Evolutionary conservation across 2,329 filamentous ascomycete genomes (phyloP).

Genomic region (Cordyceps javanica): DNA sequence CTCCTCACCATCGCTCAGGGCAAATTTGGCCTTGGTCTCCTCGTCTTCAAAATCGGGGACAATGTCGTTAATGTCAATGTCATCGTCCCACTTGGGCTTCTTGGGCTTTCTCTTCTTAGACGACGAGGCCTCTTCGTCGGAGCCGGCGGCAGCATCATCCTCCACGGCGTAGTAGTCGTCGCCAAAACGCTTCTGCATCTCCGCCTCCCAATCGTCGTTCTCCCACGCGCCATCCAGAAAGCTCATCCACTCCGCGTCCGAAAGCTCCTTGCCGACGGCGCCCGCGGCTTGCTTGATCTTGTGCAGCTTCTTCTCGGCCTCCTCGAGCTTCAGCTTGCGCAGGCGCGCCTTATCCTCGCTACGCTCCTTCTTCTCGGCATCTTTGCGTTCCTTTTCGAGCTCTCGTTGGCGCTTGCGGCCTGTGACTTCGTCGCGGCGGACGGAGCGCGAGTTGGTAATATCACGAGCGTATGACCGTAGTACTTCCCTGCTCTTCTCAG

Average conservation of each 20-base stretch:
- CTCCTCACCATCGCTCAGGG: slow-evolving; percentile 42
- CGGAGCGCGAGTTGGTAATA: slow-evolving; percentile 71
- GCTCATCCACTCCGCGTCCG: slow-evolving; percentile 75
- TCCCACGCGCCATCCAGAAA: slow-evolving; percentile 87
- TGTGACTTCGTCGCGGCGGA: slow-evolving; percentile 75
- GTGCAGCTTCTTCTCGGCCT: slow-evolving; percentile 78
- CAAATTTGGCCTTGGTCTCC: slow-evolving; percentile 44
- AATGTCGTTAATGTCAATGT: slow-evolving; percentile 93
- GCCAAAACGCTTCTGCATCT: slow-evolving; percentile 84
- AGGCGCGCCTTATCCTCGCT: slow-evolving; percentile 78
- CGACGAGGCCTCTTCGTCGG: slow-evolving; percentile 53
- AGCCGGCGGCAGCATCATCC: slow-evolving; percentile 58
- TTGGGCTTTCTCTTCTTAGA: slow-evolving; percentile 43
- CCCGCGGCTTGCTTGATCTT: slow-evolving; percentile 89
- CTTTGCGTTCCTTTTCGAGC: slow-evolving; percentile 68
- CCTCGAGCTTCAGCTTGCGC: slow-evolving; percentile 82
- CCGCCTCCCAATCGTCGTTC: slow-evolving; percentile 80
- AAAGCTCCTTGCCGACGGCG: slow-evolving; percentile 56
- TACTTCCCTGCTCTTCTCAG: slow-evolving; percentile 78
- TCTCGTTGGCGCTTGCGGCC: slow-evolving; percentile 74
- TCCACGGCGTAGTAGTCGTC: slow-evolving; percentile 84
- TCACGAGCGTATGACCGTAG: slow-evolving; percentile 87
- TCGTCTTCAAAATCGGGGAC: slow-evolving; percentile 78
- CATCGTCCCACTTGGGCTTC: slow-evolving; percentile 80
- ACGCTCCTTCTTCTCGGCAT: slow-evolving; percentile 68